phyloP scores from a whole-genome alignment of 345 rosid genomes.

The Linum tenue region DNA sequence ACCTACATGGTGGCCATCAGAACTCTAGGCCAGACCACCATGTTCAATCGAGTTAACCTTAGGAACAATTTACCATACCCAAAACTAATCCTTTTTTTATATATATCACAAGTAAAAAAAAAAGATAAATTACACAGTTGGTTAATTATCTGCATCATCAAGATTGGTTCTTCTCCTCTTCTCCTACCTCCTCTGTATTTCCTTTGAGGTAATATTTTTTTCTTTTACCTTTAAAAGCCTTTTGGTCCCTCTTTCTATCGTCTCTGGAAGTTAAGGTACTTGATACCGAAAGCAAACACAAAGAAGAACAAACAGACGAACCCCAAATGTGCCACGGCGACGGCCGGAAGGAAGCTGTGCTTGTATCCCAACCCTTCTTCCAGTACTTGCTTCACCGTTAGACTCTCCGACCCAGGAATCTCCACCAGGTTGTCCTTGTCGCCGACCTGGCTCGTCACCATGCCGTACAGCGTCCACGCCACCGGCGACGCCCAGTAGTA shows the following conservation, averaged over 20 bases:
- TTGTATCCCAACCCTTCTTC: conserved; percentile 39
- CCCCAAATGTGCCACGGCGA: conserved; percentile 43
- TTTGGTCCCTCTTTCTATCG: conserved; percentile 18
- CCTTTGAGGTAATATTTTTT: no score
- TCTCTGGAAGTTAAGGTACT: conserved; percentile 52
- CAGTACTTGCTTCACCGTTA: conserved; percentile 35
- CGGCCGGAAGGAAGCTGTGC: conserved; percentile 49
- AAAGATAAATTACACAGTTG: no score
- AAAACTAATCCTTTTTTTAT: no score
- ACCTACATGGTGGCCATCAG: no score
- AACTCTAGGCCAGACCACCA: no score
- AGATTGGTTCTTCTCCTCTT: no score
- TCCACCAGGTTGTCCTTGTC: conserved; percentile 26
- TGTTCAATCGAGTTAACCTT: no score
- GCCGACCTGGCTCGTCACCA: conserved; percentile 68
- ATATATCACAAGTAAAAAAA: no score
- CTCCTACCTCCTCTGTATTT: no score
- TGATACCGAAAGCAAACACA: conserved; percentile 45
- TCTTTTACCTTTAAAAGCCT: no score
- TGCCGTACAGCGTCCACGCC: conserved; percentile 74
- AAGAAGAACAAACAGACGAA: conserved; percentile 44
- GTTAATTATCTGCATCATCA: no score
- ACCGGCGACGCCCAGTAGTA: conserved; percentile 70
- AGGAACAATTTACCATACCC: no score
- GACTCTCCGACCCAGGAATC: conserved; percentile 30